These are phyloP conservation scores for Gilbertella persicaria DNA, from an alignment of 371 early-diverging fungal species.

Conservation along the genomic window DNA sequence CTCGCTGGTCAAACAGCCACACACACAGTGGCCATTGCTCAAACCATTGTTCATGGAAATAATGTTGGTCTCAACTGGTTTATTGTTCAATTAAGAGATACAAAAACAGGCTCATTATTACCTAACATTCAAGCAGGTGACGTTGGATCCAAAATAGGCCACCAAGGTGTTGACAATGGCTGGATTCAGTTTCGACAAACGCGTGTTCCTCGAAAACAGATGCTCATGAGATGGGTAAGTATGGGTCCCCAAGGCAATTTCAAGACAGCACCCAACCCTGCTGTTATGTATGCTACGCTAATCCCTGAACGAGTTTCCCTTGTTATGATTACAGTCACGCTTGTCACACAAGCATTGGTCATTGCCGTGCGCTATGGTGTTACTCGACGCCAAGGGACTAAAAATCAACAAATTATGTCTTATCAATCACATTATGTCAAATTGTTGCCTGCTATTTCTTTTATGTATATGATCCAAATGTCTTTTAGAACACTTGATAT, in stretches of 20 bases:
- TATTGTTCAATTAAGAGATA: constrained; percentile 83
- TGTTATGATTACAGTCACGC: constrained; percentile 30
- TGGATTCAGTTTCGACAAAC: constrained; percentile 88
- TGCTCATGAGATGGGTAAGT: constrained; percentile 73
- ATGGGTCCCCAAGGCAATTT: constrained; percentile 65
- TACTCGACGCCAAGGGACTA: constrained; percentile 65
- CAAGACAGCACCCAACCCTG: constrained; percentile 57
- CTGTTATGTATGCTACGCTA: constrained; percentile 64
- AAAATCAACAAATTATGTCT: constrained; percentile 71
- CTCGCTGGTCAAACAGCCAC: constrained; percentile 83
- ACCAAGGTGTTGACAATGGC: constrained; percentile 87
- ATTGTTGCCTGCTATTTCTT: constrained; percentile 60
- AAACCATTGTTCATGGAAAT: constrained; percentile 70
- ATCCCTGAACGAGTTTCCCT: constrained; percentile 68
- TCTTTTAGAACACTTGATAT: constrained; percentile 25
- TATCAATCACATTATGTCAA: constrained; percentile 66
- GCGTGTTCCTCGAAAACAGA: constrained; percentile 77
- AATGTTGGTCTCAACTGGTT: constrained; percentile 81
- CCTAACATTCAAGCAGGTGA: constrained; percentile 87
- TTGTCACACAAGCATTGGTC: constrained; percentile 57
- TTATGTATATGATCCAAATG: constrained; percentile 52
- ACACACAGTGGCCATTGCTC: constrained; percentile 65
- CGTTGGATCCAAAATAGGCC: constrained; percentile 80
- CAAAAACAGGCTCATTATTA: constrained; percentile 65
- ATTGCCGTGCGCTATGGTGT: constrained; percentile 75